These are phyloP conservation scores for Pseudogymnoascus pannorum DNA, from an alignment of 2,329 filamentous ascomycete species.

Conservation along the genomic window DNA sequence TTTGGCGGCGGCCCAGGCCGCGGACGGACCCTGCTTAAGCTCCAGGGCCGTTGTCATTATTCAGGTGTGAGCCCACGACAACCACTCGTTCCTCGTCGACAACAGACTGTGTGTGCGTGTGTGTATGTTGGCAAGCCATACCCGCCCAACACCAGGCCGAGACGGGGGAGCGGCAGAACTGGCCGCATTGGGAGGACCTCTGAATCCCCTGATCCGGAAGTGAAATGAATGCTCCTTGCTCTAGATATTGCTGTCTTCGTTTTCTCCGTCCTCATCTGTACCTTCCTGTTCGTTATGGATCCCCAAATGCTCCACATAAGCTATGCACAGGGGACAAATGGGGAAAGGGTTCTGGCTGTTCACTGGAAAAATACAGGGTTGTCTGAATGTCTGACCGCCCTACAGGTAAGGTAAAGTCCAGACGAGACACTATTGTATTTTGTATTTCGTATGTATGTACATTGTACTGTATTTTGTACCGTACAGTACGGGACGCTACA, in stretches of 20 bases:
- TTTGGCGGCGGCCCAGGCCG: not conserved
- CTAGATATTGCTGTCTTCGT: not conserved
- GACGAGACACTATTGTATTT: not conserved
- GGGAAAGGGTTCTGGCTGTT: not conserved
- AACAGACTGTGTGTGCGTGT: not conserved
- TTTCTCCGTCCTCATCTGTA: not conserved
- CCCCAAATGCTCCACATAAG: slow-evolving; percentile 4
- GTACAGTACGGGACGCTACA: not conserved
- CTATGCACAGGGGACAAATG: not conserved
- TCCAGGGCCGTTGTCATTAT: not conserved
- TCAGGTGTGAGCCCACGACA: not conserved
- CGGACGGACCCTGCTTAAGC: not conserved
- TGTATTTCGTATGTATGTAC: too few species aligned
- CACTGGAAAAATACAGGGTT: not conserved
- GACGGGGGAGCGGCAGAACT: not conserved
- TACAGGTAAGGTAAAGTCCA: not conserved
- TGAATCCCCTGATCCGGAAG: slow-evolving; percentile 8
- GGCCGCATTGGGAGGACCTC: slow-evolving; percentile 3
- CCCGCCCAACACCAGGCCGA: not conserved
- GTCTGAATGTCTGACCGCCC: not conserved
- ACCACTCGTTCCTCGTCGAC: not conserved
- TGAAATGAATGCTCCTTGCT: slow-evolving; percentile 5
- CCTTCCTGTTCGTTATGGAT: not conserved
- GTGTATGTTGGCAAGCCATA: not conserved
- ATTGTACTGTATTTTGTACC: too few species aligned